phyloP scores from a whole-genome alignment of 2,329 filamentous ascomycete species.

The Arachnomyces sp. region DNA sequence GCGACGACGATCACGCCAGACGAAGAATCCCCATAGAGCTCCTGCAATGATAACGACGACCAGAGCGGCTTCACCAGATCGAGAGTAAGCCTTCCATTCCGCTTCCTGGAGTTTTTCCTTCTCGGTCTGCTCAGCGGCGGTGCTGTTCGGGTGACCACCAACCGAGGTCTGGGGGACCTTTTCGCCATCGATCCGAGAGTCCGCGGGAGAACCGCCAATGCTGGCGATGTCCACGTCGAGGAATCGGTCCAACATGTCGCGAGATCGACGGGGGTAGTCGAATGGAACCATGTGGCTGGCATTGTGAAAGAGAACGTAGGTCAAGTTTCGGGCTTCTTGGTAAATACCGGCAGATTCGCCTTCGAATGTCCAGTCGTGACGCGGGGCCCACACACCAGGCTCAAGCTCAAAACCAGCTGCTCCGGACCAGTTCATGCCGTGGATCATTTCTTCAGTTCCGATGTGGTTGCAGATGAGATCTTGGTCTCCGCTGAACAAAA shows the following conservation, averaged over 20 bases:
- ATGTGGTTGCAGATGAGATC: slow-evolving; percentile 97
- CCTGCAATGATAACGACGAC: slow-evolving; percentile 72
- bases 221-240: slow-evolving; percentile 84
- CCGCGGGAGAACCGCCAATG: slow-evolving; percentile 72
- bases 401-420: slow-evolving; percentile 84
- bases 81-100: slow-evolving; percentile 81
- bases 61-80: slow-evolving; percentile 77
- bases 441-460: slow-evolving; percentile 84
- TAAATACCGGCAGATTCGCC: slow-evolving; percentile 81
- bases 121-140: slow-evolving; percentile 58
- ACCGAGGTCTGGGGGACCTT: slow-evolving; percentile 72
- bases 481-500: slow-evolving; percentile 88
- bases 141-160: slow-evolving; percentile 64
- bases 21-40: slow-evolving; percentile 63
- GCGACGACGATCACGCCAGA: slow-evolving; percentile 50
- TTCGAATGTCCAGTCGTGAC: slow-evolving; percentile 89
- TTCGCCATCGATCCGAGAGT: slow-evolving; percentile 78
- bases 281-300: slow-evolving; percentile 98
- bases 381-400: slow-evolving; percentile 83
- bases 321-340: slow-evolving; percentile 89
- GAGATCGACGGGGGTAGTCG: slow-evolving; percentile 74
- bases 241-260: slow-evolving; percentile 97
- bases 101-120: slow-evolving; percentile 71
- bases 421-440: slow-evolving; percentile 84
- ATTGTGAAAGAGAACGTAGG: slow-evolving; percentile 93